Base-by-base conservation (phyloP, 345 rosid species). In the Sapria himalayana region DNA sequence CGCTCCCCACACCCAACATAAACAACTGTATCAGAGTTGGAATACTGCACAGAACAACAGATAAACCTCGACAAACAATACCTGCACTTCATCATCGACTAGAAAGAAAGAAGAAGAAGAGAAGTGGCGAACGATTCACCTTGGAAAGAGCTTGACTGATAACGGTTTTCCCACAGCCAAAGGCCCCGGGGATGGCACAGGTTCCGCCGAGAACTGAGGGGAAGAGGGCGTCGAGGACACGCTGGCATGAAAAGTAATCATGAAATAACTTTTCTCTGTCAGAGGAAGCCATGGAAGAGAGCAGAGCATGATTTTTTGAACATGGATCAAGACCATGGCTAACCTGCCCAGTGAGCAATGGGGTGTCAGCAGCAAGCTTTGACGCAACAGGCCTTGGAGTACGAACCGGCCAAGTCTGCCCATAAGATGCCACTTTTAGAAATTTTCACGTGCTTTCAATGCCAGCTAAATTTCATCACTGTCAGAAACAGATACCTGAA, bases 141-240 rank as follows among this genome's bases (percentile, higher is more conserved):
- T 91, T 91, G 16, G 99, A 91, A 63, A 91, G 96, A 59, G 99
- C 99, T 67, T 91, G 99, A 65, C 99, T 91, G 47, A 91, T 91
- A 58, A 91, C 99, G 43, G 99, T 91, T 78, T 91, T 91, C 19
- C 99, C 99, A 75, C 99, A 84, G 8, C 99, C 99, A 73, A 91
- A 91, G 20, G 99, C 99, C 52, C 99, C 99, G 48, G 99, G 99
- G 39, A 91, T 91, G 39, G 99, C 99, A 73, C 99, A 91, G 50
- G 99, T 91, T 53, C 99, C 99, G 60, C 99, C 99, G 53, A 91
- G 96, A 55, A 91, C 99, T 2, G 99, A 91, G 41, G 99, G 96
- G 63, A 91, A 91, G 54, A 91, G 92, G 15, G 99, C 96, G 72
- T 91, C 99, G 51, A 84, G 99, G 51, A 91, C 96, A 57, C 99